Evolutionary conservation across 1,139 yeast species (phyloP), one percentile per base, ranked within the genome.

Genomic region (Protomyces inundatus): DNA sequence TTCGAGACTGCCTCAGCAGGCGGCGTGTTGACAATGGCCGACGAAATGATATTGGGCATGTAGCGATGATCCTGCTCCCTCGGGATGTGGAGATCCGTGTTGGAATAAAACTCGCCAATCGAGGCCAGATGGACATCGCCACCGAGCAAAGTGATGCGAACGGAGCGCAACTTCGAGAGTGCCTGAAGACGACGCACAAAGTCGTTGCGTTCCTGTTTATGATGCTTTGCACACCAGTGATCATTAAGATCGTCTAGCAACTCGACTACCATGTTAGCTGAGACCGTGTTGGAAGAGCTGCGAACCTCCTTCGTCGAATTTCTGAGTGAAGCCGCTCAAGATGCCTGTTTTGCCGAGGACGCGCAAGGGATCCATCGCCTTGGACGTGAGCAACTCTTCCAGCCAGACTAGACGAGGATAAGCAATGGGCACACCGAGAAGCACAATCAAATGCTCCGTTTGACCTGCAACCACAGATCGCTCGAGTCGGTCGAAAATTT

Each of bases 51-150:
- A 75, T 30, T 74, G 73, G 45, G 76, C 73, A 23, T 90, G 78
- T 55, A 61, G 10, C 64, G 55, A 36, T 54, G 56, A 33, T 61
- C 64, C 51, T 37, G 30, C 45, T 61, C 46, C 14, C 58, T 30
- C 12, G 60, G 55, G 2, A 61, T 45, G 16, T 40, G 32, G 37
- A 50, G 52, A 16, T 16, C 39, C n/a, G 55, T 16, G 46, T 55
- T 61, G 52, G 51, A 35, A 71, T 83, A 82, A 74, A 91, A 81
- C 70, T 96, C 80, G 16, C 97, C 95, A 67, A 90, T 77, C 65
- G 93, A 87, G 65, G 93, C 86, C 70, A 91, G 80, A 76, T 93
- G 98, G 58, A 93, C 98, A 73, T 93, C 98, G 34, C 98, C 98
- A 6, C 93, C 84, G 53, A 93, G 78, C 66, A 93, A 85, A 6